Percentiles rank a stretch among this genome's conserved stretches.
Evolutionary conservation across 805 yeast genomes (phyloP).

Genomic region (Candida tammaniensis): DNA sequence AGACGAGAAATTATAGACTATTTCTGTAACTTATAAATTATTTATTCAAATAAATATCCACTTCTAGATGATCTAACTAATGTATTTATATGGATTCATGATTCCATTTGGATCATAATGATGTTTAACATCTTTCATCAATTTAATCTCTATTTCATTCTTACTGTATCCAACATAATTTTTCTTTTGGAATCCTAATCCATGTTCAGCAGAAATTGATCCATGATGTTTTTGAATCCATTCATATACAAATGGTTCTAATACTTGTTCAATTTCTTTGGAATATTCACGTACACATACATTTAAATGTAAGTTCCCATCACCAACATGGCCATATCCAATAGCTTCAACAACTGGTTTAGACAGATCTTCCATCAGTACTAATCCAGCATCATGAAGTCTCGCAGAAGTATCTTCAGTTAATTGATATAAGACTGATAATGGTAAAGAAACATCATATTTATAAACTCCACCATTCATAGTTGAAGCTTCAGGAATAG

Average conservation of each 20-base stretch:
- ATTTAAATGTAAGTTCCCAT: slow-evolving; percentile 92
- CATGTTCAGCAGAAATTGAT: slow-evolving; percentile 96
- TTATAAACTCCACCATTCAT: slow-evolving; percentile 93
- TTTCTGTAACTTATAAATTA: too few relatives aligned
- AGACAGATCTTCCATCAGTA: slow-evolving; percentile 56
- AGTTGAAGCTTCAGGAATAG: slow-evolving; percentile 84
- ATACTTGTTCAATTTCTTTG: slow-evolving; percentile 70
- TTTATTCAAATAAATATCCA: background rate
- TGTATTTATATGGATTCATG: slow-evolving; percentile 91
- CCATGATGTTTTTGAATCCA: slow-evolving; percentile 75
- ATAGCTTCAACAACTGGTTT: slow-evolving; percentile 85
- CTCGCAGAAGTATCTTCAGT: slow-evolving; percentile 74
- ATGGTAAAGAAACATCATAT: slow-evolving; percentile 92
- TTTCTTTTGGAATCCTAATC: slow-evolving; percentile 94
- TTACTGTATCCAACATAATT: slow-evolving; percentile 85
- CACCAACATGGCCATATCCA: slow-evolving; percentile 99
- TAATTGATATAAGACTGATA: slow-evolving; percentile 73
- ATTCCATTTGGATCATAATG: slow-evolving; percentile 89
- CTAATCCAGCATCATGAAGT: slow-evolving; percentile 53
- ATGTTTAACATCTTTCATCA: slow-evolving; percentile 78
- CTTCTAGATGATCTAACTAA: slow-evolving; percentile 32
- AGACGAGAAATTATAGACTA: slow-evolving; percentile 17
- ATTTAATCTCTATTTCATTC: slow-evolving; percentile 60
- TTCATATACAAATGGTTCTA: slow-evolving; percentile 95
- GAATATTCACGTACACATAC: slow-evolving; percentile 84